A percentile compares a stretch with the other conserved stretches of the same genome.
These are phyloP conservation scores for Ustilago sp. DNA, from an alignment of 1,284 basidiomycete species.

Conservation along the genomic window DNA sequence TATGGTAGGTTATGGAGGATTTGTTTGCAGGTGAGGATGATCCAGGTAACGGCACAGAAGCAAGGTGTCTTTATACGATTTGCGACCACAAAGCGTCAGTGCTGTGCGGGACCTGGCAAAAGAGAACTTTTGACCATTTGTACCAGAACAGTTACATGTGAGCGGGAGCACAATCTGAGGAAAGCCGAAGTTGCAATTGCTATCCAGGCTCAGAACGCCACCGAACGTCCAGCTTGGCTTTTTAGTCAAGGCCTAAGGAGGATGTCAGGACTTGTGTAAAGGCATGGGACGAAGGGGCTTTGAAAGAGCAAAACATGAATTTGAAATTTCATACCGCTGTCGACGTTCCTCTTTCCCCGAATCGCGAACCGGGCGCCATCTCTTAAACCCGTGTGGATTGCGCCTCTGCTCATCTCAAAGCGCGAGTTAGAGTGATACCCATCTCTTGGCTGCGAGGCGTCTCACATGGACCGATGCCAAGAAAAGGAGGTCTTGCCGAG, in stretches of 20 bases:
- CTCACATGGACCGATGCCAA: too few relatives aligned
- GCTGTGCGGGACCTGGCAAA: neutral
- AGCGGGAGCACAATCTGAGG: neutral
- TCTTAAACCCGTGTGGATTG: neutral
- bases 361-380: neutral
- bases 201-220: neutral
- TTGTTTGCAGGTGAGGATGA: too few relatives aligned
- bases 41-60: neutral
- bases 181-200: conserved; percentile 31
- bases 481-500: too few relatives aligned
- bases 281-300: too few relatives aligned
- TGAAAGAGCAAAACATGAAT: conserved; percentile 5
- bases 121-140: too few relatives aligned
- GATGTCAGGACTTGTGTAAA: too few relatives aligned
- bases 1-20: too few relatives aligned
- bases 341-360: neutral
- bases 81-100: neutral
- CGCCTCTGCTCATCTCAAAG: neutral
- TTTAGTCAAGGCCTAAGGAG: too few relatives aligned
- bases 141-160: neutral
- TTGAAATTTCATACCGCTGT: conserved; percentile 15
- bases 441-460: neutral
- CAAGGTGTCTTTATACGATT: neutral
- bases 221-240: too few relatives aligned
- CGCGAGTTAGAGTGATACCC: neutral